Conservation (phyloP, 2,329 filamentous ascomycete genomes). For the Penicillium palitans region DNA sequence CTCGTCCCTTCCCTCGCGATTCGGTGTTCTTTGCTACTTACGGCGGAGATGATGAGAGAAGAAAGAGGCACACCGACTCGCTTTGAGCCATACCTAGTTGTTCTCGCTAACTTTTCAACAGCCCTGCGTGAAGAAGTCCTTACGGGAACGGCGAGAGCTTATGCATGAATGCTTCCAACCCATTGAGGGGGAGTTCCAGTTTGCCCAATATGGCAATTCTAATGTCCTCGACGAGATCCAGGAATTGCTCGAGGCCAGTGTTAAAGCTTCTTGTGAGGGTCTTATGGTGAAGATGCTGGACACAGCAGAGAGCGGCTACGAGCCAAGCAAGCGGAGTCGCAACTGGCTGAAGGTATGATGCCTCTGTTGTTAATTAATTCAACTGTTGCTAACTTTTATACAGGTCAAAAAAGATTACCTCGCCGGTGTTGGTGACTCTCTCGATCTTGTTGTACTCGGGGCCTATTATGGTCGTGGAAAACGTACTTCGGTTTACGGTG, state of each 20-base stretch:
- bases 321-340: slow-evolving; percentile 90
- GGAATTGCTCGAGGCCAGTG: slow-evolving; percentile 84
- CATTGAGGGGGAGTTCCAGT: slow-evolving; percentile 85
- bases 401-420: slow-evolving; percentile 98
- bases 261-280: slow-evolving; percentile 94
- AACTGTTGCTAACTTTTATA: slow-evolving; percentile 7
- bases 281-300: slow-evolving; percentile 99
- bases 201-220: slow-evolving; percentile 83
- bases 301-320: slow-evolving; percentile 87
- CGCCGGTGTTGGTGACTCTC: slow-evolving; percentile 85
- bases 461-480: slow-evolving; percentile 95
- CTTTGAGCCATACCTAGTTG: neutral
- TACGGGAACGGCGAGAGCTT: slow-evolving; percentile 78
- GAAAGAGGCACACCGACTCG: neutral
- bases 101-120: slow-evolving; percentile 22
- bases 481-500: slow-evolving; percentile 91
- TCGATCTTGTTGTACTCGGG: slow-evolving; percentile 92
- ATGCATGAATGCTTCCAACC: slow-evolving; percentile 71
- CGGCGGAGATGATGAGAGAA: neutral
- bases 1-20: neutral
- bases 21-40: neutral
- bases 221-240: slow-evolving; percentile 94
- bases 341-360: slow-evolving; percentile 89
- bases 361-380: neutral
- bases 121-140: slow-evolving; percentile 79